Evolutionary conservation across 345 rosid species (phyloP), one percentile per base, ranked within the genome.

Genomic region (Gossypium herbaceum): DNA sequence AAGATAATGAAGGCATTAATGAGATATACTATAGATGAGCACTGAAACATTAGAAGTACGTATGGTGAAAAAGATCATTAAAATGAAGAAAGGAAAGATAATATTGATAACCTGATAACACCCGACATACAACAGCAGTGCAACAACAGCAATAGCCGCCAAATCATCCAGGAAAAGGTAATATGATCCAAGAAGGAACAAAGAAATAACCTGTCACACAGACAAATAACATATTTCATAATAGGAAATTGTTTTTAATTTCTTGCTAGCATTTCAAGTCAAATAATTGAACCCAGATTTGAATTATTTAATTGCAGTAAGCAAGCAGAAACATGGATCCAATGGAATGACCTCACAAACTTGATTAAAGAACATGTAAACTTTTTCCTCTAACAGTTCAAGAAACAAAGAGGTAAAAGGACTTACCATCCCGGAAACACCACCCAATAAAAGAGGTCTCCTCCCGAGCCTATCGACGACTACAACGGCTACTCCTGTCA

Each of bases 381-480:
- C n/a, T 48, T 54, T 67, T 48, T 43, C 67, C 77, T 76, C 65
- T 13, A 34, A 20, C 63, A 70, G 74, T 74, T 67, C 63, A 73
- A 52, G 68, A 48, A 77, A 6, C 65, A 71, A 54, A 63, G 39
- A 70, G 61, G 58, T 72, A 65, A 74, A 76, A 74, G 63, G 52
- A 80, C 79, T 81, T 81, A 92, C 98, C 72, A 94, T 94, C 77
- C 97, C 98, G 71, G 97, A 81, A 84, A 94, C 97, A 74, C 97
- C 98, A 20, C 91, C 85, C 72, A 94, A 90, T 50, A 94, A 88
- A 79, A 94, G 78, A 48, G 98, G 98, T 73, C 97, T 88, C 89
- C 98, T 85, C 78, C 98, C 98, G 70, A 94, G 87, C 88, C 89
- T 86, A 86, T 92, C 98, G 62, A 94, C 92, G 50, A 79, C 92